Conservation (phyloP, 345 rosid genomes). For the Linum trigynum region DNA sequence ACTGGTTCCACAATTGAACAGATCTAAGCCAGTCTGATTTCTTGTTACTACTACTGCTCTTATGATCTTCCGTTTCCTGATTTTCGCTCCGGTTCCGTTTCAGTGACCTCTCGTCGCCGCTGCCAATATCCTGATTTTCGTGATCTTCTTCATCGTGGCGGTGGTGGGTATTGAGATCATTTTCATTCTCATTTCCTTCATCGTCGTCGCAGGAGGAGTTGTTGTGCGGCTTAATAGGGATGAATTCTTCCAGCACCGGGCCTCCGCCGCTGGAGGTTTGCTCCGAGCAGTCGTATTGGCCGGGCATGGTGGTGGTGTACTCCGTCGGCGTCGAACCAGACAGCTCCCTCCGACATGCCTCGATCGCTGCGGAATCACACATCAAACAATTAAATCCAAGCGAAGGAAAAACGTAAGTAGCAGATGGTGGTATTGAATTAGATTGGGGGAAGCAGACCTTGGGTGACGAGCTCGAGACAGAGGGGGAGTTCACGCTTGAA, state of each 20-base stretch:
- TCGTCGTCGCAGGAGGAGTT: slow-evolving; percentile 23
- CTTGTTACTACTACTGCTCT: slow-evolving; percentile 28
- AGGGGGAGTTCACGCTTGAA: slow-evolving; percentile 93
- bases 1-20: slow-evolving; percentile 83
- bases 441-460: slow-evolving; percentile 33
- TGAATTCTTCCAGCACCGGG: slow-evolving; percentile 70
- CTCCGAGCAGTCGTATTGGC: slow-evolving; percentile 75
- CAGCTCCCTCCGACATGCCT: slow-evolving; percentile 62
- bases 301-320: slow-evolving; percentile 28
- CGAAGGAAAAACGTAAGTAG: neutral
- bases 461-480: slow-evolving; percentile 80
- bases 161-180: neutral
- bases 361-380: slow-evolving; percentile 48
- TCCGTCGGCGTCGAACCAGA: slow-evolving; percentile 44
- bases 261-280: slow-evolving; percentile 56
- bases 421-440: neutral
- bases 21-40: slow-evolving; percentile 98
- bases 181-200: slow-evolving; percentile 8
- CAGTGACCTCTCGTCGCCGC: neutral
- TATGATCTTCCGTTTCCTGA: slow-evolving; percentile 15
- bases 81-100: slow-evolving; percentile 17
- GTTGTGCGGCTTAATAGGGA: slow-evolving; percentile 39
- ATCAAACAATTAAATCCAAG: neutral
- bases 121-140: too few species aligned
- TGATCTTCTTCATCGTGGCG: slow-evolving; percentile 3